Conservation (phyloP, 768 basidiomycete genomes). For the Favolaschia claudopus region DNA sequence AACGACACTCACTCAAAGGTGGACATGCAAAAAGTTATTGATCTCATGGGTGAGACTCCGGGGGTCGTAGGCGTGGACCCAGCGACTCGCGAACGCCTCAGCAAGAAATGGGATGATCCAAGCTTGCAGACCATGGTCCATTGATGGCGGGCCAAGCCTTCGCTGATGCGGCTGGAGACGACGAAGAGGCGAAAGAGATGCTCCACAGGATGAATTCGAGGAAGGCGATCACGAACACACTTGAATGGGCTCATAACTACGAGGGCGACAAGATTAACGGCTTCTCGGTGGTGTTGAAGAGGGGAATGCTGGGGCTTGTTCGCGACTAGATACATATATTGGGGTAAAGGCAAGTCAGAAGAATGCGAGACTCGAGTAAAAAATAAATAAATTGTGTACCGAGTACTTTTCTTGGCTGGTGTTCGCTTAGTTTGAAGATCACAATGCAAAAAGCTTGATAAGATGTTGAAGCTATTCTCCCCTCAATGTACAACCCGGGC, state of each 20-base stretch:
- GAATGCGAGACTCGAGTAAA: too few relatives aligned
- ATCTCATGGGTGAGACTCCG: background rate
- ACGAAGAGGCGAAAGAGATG: conserved; percentile 1
- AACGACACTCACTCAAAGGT: background rate
- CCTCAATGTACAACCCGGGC: too few relatives aligned
- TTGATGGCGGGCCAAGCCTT: background rate
- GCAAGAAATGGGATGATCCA: background rate
- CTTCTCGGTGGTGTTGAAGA: background rate
- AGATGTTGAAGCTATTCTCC: too few relatives aligned
- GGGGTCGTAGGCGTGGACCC: background rate
- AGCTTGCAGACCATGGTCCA: background rate
- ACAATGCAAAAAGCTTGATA: too few relatives aligned
- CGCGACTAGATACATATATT: too few relatives aligned
- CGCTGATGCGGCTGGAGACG: background rate
- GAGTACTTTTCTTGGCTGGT: too few relatives aligned
- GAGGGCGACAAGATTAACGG: background rate
- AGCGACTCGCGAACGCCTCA: background rate
- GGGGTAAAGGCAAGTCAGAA: too few relatives aligned
- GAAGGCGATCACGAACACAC: background rate
- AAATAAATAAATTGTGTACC: too few relatives aligned
- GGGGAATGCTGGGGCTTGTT: background rate
- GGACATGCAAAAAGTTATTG: background rate
- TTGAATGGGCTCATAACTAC: background rate
- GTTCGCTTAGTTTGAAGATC: too few relatives aligned
- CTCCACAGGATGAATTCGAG: background rate